Percentiles rank a stretch among this genome's conserved stretches.
Conservation (phyloP, 176 grass and related monocot genomes). For the Triticum timopheevii region DNA sequence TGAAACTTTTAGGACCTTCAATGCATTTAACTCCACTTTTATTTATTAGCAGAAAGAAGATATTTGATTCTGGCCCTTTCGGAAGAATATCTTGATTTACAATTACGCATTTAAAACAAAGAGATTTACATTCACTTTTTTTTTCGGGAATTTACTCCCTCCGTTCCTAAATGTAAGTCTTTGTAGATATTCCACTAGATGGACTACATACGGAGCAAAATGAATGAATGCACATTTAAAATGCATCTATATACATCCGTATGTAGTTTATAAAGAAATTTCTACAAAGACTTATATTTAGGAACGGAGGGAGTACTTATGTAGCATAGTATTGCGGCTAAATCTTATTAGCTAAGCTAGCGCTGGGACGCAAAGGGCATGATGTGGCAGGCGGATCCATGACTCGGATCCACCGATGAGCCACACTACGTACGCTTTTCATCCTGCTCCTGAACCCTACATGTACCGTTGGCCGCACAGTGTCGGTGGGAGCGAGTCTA, state of each 20-base stretch:
- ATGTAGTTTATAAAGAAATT: no score
- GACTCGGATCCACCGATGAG: slow-evolving; percentile 47
- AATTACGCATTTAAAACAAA: not conserved
- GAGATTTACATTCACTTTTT: not conserved
- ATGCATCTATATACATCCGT: no score
- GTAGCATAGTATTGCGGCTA: slow-evolving; percentile 1
- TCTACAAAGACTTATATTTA: no score
- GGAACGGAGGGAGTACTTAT: no score
- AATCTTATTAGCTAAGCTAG: slow-evolving; percentile 7
- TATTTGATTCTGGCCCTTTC: not conserved
- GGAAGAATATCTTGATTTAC: not conserved
- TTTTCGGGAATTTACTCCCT: no score
- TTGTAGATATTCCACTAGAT: no score
- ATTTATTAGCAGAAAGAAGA: not conserved
- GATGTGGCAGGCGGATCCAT: slow-evolving; percentile 11
- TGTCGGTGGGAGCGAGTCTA: slow-evolving; percentile 15
- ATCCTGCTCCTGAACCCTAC: not conserved
- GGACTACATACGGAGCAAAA: no score
- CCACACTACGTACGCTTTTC: not conserved
- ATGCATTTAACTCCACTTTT: not conserved
- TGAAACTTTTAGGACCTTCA: no score
- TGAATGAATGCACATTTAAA: no score
- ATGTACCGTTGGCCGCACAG: not conserved
- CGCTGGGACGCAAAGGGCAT: not conserved
- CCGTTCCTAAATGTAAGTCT: no score